These are phyloP conservation scores for Globisporangium nunn DNA, from an alignment of 352 stramenopile species.

Conservation along the genomic window DNA sequence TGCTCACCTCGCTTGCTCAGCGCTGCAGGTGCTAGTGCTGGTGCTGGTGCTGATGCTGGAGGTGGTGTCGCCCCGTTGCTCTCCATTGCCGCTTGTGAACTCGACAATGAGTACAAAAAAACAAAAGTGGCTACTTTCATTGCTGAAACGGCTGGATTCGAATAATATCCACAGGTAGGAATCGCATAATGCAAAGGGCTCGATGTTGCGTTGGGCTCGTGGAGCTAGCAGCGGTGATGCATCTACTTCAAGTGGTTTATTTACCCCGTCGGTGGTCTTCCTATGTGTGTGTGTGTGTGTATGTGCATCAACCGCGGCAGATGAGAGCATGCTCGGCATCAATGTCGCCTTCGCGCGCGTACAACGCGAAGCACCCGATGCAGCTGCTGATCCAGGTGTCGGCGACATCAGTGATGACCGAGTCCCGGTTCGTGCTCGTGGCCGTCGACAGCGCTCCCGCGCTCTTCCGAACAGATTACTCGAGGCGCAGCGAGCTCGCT, in stretches of 20 bases:
- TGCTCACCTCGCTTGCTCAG: constrained; percentile 9
- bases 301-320: constrained; percentile 5
- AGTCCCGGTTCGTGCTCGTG: constrained; percentile 93
- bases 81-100: no score
- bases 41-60: no score
- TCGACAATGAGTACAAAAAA: no score
- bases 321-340: constrained; percentile 94
- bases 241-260: no score
- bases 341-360: constrained; percentile 97
- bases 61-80: no score
- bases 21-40: not conserved
- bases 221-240: no score
- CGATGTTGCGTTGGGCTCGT: no score
- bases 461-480: constrained; percentile 99
- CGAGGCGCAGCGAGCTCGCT: constrained; percentile 95
- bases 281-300: no score
- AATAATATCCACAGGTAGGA: not conserved
- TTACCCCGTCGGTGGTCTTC: no score
- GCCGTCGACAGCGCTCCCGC: constrained; percentile 98
- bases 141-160: not conserved
- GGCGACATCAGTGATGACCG: constrained; percentile 93
- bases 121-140: not conserved
- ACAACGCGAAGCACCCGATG: constrained; percentile 99
- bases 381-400: constrained; percentile 95
- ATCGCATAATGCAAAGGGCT: not conserved